A percentile compares a stretch with the other conserved stretches of the same genome.
Evolutionary conservation across 1,139 yeast genomes (phyloP).

Genomic region (Pichia kudriavzevii): DNA sequence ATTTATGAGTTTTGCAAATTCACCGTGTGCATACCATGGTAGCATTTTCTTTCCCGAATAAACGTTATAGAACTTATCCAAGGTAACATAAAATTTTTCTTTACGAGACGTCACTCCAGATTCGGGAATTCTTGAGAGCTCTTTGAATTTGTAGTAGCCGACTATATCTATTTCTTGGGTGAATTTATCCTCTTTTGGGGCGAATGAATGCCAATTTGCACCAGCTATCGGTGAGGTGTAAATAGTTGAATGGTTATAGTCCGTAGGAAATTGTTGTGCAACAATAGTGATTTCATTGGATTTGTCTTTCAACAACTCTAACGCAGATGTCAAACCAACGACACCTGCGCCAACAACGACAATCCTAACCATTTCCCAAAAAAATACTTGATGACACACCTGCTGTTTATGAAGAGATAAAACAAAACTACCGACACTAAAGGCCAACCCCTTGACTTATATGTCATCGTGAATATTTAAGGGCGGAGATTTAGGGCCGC

Average conservation of each 20-base stretch:
- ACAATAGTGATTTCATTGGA: constrained; percentile 38
- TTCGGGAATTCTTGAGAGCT: constrained; percentile 38
- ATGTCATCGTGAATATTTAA: too few species aligned
- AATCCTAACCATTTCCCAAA: constrained; percentile 17
- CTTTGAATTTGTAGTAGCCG: constrained; percentile 35
- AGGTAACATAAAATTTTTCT: constrained; percentile 29
- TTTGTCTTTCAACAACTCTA: constrained; percentile 36
- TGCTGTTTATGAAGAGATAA: too few species aligned
- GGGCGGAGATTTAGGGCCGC: too few species aligned
- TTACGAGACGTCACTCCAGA: constrained; percentile 38
- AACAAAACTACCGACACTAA: too few species aligned
- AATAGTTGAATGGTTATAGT: constrained; percentile 30
- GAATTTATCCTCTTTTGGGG: constrained; percentile 28
- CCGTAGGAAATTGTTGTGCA: constrained; percentile 52
- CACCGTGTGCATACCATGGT: constrained; percentile 44
- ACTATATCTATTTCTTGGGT: constrained; percentile 35
- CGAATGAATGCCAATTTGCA: constrained; percentile 59
- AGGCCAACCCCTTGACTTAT: too few species aligned
- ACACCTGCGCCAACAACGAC: constrained; percentile 40
- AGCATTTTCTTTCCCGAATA: constrained; percentile 11
- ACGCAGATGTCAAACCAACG: constrained; percentile 58
- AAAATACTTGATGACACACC: too few species aligned
- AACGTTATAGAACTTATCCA: constrained; percentile 20
- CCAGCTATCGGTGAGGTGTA: constrained; percentile 79
- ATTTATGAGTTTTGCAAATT: constrained; percentile 23